Conservation (phyloP, 75 land plant species). For the Gnetum montanum region DNA sequence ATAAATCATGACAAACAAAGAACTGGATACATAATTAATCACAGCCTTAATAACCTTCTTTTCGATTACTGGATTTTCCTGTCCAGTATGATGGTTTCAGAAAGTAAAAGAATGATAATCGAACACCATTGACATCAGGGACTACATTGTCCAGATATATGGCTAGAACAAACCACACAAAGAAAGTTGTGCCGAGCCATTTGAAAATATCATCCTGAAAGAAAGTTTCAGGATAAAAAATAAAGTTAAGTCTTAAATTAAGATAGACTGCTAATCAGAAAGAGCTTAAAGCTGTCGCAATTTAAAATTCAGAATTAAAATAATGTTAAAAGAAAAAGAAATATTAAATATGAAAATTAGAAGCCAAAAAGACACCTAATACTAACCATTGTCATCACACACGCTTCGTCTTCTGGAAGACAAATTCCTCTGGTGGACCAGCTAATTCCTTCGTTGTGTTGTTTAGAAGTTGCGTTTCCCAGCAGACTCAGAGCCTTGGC, state of each 20-base stretch:
- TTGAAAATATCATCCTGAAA: constrained; percentile 56
- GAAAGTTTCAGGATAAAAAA: not conserved
- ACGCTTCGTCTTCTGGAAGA: constrained; percentile 44
- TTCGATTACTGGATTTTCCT: constrained; percentile 47
- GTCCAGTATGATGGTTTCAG: constrained; percentile 75
- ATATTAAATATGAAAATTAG: not conserved
- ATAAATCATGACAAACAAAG: too few relatives aligned
- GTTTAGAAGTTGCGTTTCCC: constrained; percentile 59
- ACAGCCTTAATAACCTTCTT: constrained; percentile 52
- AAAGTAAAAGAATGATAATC: constrained; percentile 80
- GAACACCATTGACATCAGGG: constrained; percentile 78
- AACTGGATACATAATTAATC: too few relatives aligned
- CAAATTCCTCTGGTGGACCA: constrained; percentile 61
- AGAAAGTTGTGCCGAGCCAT: constrained; percentile 73
- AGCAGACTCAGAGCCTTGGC: constrained; percentile 54
- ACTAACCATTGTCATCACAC: constrained; percentile 75
- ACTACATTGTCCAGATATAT: constrained; percentile 84
- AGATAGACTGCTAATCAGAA: too few relatives aligned
- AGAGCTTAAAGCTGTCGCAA: not conserved
- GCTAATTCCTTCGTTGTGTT: constrained; percentile 51
- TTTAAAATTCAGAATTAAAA: not conserved
- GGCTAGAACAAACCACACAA: constrained; percentile 75
- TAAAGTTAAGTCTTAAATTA: too few relatives aligned
- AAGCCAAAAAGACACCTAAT: not conserved
- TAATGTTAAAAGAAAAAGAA: not conserved